Percentiles rank a stretch among this genome's conserved stretches.
Conservation (phyloP, 371 early-diverging fungal genomes). For the Dichotomocladium elegans region DNA sequence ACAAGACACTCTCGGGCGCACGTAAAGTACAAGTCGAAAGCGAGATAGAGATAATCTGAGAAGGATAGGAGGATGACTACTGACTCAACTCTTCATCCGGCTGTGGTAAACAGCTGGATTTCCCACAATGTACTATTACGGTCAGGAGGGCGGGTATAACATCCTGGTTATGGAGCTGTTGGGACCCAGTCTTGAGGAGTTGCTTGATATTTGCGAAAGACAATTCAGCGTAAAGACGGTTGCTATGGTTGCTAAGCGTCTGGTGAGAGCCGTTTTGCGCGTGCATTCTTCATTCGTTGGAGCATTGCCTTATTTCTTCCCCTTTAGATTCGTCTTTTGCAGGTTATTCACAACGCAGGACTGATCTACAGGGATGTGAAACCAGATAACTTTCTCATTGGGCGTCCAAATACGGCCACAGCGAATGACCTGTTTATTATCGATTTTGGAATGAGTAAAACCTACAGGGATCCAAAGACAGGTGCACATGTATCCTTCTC, state of each 20-base stretch:
- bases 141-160: slow-evolving; percentile 86
- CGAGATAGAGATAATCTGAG: no score
- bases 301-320: not conserved
- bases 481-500: slow-evolving; percentile 94
- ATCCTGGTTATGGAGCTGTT: slow-evolving; percentile 95
- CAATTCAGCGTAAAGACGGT: slow-evolving; percentile 97
- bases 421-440: slow-evolving; percentile 90
- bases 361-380: slow-evolving; percentile 67
- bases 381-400: slow-evolving; percentile 98
- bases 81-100: not conserved
- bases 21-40: slow-evolving; percentile 1
- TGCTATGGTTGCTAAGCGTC: slow-evolving; percentile 91
- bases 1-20: slow-evolving; percentile 3
- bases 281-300: not conserved
- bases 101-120: slow-evolving; percentile 63
- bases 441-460: slow-evolving; percentile 98
- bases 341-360: slow-evolving; percentile 58
- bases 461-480: slow-evolving; percentile 92
- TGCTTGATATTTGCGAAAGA: slow-evolving; percentile 95
- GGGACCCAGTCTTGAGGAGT: slow-evolving; percentile 93
- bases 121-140: slow-evolving; percentile 86
- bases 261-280: slow-evolving; percentile 59
- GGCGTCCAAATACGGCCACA: slow-evolving; percentile 75
- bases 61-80: no score
- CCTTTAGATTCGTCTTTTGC: slow-evolving; percentile 42